Conservation (phyloP, 805 yeast species). For the fission yeast (Schizosaccharomyces pombe) region DNA sequence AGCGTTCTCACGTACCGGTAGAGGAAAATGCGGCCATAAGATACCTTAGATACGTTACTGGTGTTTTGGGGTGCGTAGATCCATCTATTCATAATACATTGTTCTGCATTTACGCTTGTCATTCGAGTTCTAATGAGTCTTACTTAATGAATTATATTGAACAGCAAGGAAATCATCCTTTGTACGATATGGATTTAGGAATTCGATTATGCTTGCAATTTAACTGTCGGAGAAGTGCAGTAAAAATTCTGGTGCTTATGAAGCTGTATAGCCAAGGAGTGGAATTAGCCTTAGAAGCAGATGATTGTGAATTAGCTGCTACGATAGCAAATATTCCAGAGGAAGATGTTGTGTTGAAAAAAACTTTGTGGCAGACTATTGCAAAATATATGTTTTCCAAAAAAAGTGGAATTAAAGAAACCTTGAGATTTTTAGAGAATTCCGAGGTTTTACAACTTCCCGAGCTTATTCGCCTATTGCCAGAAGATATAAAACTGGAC, state of each 20-base stretch:
- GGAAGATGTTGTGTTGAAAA: conserved; percentile 30
- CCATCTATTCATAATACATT: conserved; percentile 43
- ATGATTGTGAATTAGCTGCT: conserved; percentile 34
- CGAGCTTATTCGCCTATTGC: conserved; percentile 64
- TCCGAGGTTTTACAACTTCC: conserved; percentile 31
- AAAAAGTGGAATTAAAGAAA: conserved; percentile 15
- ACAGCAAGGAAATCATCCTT: conserved; percentile 13
- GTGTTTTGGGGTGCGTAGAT: conserved; percentile 22
- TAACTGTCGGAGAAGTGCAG: conserved; percentile 38
- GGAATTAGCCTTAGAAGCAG: conserved; percentile 39
- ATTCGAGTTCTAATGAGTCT: conserved; percentile 20
- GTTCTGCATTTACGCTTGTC: conserved; percentile 39
- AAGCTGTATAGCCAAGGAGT: conserved; percentile 63
- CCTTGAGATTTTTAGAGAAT: conserved; percentile 13
- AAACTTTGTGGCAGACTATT: conserved; percentile 51
- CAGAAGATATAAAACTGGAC: conserved; percentile 61
- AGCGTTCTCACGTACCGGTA: conserved; percentile 16
- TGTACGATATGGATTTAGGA: conserved; percentile 50
- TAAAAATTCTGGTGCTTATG: conserved; percentile 44
- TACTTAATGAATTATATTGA: conserved; percentile 29
- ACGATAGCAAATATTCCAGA: conserved; percentile 32
- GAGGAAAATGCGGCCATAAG: conserved; percentile 39
- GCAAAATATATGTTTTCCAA: conserved; percentile 24
- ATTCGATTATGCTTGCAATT: conserved; percentile 46
- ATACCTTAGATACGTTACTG: conserved; percentile 34